Evolutionary conservation across 1,139 yeast genomes (phyloP).

Genomic region (Protomyces inundatus): DNA sequence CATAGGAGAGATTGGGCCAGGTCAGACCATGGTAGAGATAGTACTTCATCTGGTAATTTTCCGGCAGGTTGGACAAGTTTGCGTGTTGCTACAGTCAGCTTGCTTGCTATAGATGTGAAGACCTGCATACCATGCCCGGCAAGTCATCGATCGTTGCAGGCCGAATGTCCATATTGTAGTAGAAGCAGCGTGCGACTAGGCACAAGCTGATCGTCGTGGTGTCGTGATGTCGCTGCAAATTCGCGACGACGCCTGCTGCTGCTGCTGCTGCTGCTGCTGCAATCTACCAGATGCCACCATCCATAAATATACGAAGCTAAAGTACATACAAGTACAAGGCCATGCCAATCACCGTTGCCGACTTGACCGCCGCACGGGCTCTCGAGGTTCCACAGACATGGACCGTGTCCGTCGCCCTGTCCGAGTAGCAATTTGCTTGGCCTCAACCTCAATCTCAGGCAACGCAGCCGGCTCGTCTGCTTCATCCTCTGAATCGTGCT

Average conservation of each 20-base stretch:
- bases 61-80: constrained; percentile 87
- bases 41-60: constrained; percentile 85
- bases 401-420: not conserved
- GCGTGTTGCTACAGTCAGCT: constrained; percentile 61
- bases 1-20: constrained; percentile 98
- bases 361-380: not conserved
- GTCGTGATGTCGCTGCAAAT: too few species aligned
- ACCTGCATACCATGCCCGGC: constrained; percentile 48
- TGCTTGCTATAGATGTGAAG: not conserved
- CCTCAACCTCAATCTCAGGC: too few species aligned
- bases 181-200: too few species aligned
- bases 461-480: too few species aligned
- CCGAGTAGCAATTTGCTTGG: not conserved
- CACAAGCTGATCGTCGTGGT: too few species aligned
- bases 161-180: constrained; percentile 61
- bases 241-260: too few species aligned
- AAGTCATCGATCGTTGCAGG: constrained; percentile 81
- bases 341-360: too few species aligned
- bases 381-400: not conserved
- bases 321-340: too few species aligned
- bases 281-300: too few species aligned
- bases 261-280: too few species aligned
- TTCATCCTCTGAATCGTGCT: too few species aligned
- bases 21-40: constrained; percentile 83
- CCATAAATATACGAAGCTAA: too few species aligned